phyloP scores from a whole-genome alignment of 2,329 filamentous ascomycete species.

The Cercospora canescens region DNA sequence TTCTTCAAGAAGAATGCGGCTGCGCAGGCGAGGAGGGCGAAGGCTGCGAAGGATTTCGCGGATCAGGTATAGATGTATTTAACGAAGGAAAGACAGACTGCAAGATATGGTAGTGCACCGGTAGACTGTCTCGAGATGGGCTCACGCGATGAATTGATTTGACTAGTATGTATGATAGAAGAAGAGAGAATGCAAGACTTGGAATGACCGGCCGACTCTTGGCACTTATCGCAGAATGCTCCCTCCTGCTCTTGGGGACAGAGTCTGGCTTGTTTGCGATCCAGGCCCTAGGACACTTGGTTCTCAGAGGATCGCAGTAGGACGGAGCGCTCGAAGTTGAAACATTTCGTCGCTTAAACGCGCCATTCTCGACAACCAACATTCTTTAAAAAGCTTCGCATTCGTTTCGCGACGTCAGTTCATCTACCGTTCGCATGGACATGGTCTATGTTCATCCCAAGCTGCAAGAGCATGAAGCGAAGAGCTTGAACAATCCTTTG shows the following conservation, averaged over 20 bases:
- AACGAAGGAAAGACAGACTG: not conserved
- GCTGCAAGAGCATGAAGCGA: not conserved
- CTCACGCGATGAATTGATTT: not conserved
- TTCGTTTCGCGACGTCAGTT: not conserved
- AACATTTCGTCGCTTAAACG: not conserved
- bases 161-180: not conserved
- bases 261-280: not conserved
- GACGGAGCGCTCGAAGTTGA: not conserved
- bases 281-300: not conserved
- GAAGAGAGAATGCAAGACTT: not conserved
- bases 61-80: constrained; percentile 4
- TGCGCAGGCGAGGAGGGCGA: constrained; percentile 36
- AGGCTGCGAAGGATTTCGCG: constrained; percentile 16
- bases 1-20: constrained; percentile 48
- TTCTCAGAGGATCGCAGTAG: not conserved
- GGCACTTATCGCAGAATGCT: not conserved
- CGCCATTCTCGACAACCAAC: not conserved
- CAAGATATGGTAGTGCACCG: not conserved
- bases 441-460: not conserved
- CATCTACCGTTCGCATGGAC: not conserved
- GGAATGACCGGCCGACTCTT: not conserved
- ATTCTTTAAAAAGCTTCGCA: not conserved
- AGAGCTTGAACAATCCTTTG: not conserved
- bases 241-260: not conserved
- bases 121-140: not conserved